Evolutionary conservation across 495 filamentous ascomycete species (phyloP), one percentile per base, ranked within the genome.

Genomic region (Penicillium silybi): DNA sequence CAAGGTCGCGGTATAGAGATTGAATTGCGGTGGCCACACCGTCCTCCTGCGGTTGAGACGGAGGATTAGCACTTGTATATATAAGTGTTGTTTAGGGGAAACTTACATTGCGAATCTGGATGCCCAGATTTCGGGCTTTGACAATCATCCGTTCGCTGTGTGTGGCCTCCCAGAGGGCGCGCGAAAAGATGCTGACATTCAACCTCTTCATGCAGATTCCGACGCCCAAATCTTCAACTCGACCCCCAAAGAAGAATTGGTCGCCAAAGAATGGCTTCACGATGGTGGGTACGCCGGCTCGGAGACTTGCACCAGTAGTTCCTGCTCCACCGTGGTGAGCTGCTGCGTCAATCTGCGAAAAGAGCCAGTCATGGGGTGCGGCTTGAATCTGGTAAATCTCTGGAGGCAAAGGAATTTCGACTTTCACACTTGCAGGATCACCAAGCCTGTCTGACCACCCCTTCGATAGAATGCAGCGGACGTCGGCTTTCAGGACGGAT

Each of bases 201-300:
- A 96, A 78, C 69, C 88, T 95, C 71, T 87, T 90, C 66, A 98
- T 77, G 61, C 82, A 91, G 44, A 95, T 85, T 3, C 93, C 93
- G 9, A 97, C 92, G 3, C 93, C 92, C 4, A 98, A 69, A 61
- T 96, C 91, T 66, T 97, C 91, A 4, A 97, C 84, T 0, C 93
- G 82, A 13, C 77, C 81, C 2, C 89, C 93, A 62, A 92, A 97
- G 75, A 98, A 98, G 76, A 89, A 96, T 61, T 98, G 93, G 57
- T 98, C 93, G 4, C 93, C 93, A 65, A 98, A 98, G 70, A 97
- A 97, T 0, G 93, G 93, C 53, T 95, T 92, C 62, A 97, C 84
- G 52, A 98, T 90, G 2, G 93, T 97, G 0, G 93, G 95, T 17
- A 97, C 80, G 11, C 93, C 93, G 8, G 92, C 92, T 46, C 93